Base-by-base conservation (phyloP, 2,329 filamentous ascomycete genomes). In the Cladorrhinum sp. region DNA sequence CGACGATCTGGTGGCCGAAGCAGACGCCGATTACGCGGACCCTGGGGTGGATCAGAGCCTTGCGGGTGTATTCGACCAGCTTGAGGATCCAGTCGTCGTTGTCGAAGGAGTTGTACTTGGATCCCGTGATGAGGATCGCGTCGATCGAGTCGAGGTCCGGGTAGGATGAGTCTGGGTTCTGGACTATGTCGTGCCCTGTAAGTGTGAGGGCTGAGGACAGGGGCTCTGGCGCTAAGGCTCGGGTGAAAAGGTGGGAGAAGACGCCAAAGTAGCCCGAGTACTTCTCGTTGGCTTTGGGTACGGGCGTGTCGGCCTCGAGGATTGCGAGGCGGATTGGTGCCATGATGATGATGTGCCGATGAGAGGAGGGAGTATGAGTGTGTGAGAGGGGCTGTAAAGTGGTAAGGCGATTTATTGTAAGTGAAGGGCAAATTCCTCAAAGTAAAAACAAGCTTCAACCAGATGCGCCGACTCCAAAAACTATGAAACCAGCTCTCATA, bases 1-100 rank as follows among this genome's bases (percentile, higher is more conserved):
- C 91, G 49, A 95, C 77, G 68, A 96, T 92, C 77, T 96, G 91
- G 72, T 96, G 92, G 4, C 92, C 92, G 73, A 93, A 96, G 75
- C 92, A 96, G 16, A 95, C 82, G 10, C 91, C 92, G 16, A 96
- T 80, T n/a, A 93, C 75, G 36, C 85, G 83, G 7, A 95, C 83
- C 0, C 85, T 78, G 64, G 88, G 82, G 12, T 79, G 78, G 32
- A 91, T 79, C 2, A 75, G 67, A 1, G 66, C 68, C 65, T 81
- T 77, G 55, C 79, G 77, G 0, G 83, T 85, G 69, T 86, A 96
- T 1, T 86, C 85, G 18, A 92, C 87, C 1, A 96, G 81, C 57
- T 83, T 85, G 48, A 87, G 64, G 64, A 95, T 93, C 92, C 92
- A 96, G 0, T 87, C 83, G 55, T 85, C 80, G 67, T 87, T 77